These are phyloP conservation scores for Infundibulicybe gibba DNA, from an alignment of 768 basidiomycete genomes.

Conservation along the genomic window DNA sequence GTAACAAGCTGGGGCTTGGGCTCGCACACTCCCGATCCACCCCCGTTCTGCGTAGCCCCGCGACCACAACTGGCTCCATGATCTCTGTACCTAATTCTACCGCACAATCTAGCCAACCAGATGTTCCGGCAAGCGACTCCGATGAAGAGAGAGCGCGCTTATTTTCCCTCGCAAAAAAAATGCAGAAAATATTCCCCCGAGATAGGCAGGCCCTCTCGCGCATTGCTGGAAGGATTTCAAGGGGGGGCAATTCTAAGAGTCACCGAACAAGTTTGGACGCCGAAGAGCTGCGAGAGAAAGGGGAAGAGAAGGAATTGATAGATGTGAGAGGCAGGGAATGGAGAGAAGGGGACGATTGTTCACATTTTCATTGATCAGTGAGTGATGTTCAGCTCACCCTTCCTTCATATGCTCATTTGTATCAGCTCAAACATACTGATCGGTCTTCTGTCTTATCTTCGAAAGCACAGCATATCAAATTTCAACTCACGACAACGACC, in stretches of 20 bases:
- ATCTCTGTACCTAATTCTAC: neutral
- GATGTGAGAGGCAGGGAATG: constrained; percentile 32
- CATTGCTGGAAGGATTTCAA: neutral
- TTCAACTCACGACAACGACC: constrained; percentile 7
- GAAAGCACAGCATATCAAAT: constrained; percentile 39
- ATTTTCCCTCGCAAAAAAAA: constrained; percentile 3
- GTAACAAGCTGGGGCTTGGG: neutral
- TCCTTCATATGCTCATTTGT: constrained; percentile 14
- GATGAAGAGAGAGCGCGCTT: constrained; percentile 1
- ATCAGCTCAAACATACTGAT: constrained; percentile 84
- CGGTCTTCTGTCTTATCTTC: constrained; percentile 70
- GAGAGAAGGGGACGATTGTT: constrained; percentile 26
- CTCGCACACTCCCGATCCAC: constrained; percentile 33
- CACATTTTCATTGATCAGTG: constrained; percentile 62
- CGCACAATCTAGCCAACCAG: neutral
- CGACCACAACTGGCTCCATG: neutral
- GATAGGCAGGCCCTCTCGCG: constrained; percentile 6
- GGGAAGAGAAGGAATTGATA: constrained; percentile 23
- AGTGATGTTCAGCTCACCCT: constrained; percentile 19
- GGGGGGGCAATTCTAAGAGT: too few relatives aligned
- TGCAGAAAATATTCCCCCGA: constrained; percentile 6
- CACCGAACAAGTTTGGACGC: neutral
- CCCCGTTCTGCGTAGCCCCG: constrained; percentile 33
- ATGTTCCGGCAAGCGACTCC: neutral
- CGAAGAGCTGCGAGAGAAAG: neutral